Percentiles rank a stretch among this genome's conserved stretches.
Conservation (phyloP, 176 grass and related monocot genomes). For the Carex parvula region DNA sequence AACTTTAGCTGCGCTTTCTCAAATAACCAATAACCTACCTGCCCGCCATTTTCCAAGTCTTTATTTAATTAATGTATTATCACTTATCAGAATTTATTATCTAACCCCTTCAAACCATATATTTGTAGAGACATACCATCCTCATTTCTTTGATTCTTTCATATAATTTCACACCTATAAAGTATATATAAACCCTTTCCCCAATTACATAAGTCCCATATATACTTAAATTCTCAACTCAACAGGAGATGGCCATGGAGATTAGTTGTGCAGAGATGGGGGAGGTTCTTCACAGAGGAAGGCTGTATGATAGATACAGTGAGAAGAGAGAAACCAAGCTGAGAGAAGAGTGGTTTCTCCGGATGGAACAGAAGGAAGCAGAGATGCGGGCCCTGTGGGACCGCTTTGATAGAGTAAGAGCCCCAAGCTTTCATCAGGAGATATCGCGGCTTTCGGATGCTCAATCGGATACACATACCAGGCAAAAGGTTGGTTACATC, state of each 20-base stretch:
- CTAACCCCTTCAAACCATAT: background rate
- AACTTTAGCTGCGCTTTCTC: background rate
- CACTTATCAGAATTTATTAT: background rate
- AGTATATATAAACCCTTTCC: background rate
- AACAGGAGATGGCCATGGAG: constrained; percentile 1
- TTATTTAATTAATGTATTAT: background rate
- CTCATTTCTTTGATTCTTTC: background rate
- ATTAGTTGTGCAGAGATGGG: background rate
- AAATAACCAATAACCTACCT: background rate
- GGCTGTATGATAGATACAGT: constrained; percentile 35
- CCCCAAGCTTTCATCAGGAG: background rate
- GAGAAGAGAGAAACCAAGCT: constrained; percentile 38
- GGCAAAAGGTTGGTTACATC: constrained; percentile 13
- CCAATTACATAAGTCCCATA: background rate
- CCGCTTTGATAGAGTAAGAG: constrained; percentile 8
- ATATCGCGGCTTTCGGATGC: background rate
- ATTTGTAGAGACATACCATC: background rate
- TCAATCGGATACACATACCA: background rate
- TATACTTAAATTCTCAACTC: background rate
- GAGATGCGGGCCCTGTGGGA: constrained; percentile 24
- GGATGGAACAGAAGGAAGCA: constrained; percentile 18
- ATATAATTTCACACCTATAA: background rate
- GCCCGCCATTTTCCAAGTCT: background rate
- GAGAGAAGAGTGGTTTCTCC: constrained; percentile 27
- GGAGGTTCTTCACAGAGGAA: constrained; percentile 30